Conservation (phyloP, 1,139 yeast genomes). For the Saccharomyces uvarum region DNA sequence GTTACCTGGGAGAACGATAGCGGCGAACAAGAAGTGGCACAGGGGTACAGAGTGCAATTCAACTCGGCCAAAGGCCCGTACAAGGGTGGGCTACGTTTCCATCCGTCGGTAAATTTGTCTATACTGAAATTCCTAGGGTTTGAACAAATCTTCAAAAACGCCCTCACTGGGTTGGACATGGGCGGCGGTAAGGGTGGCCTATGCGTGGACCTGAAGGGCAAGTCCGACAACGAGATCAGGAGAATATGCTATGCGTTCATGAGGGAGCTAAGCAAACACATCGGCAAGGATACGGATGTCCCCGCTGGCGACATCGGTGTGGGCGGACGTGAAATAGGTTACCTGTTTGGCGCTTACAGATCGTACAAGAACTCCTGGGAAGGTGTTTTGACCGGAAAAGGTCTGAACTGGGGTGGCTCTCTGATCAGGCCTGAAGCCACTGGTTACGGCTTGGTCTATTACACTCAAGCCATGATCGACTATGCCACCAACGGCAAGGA, state of each 20-base stretch:
- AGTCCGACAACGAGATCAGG: constrained; percentile 86
- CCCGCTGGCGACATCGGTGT: constrained; percentile 97
- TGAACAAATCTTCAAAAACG: constrained; percentile 97
- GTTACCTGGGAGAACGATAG: constrained; percentile 96
- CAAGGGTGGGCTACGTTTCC: constrained; percentile 98
- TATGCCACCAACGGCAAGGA: constrained; percentile 84
- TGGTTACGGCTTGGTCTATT: constrained; percentile 94
- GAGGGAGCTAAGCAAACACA: constrained; percentile 91
- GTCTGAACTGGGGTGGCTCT: constrained; percentile 97
- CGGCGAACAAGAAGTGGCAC: constrained; percentile 85
- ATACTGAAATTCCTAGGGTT: constrained; percentile 92
- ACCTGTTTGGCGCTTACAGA: constrained; percentile 94
- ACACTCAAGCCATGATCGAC: constrained; percentile 95
- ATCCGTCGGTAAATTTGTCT: constrained; percentile 90
- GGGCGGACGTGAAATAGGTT: constrained; percentile 89
- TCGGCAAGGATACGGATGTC: constrained; percentile 94
- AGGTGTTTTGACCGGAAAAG: constrained; percentile 97
- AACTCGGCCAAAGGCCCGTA: constrained; percentile 97
- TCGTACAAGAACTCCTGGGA: constrained; percentile 85
- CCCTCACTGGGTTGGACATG: constrained; percentile 91
- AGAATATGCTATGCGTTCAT: constrained; percentile 92
- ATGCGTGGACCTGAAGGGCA: constrained; percentile 94
- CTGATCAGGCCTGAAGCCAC: constrained; percentile 98
- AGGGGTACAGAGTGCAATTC: constrained; percentile 97
- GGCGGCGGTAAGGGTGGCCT: constrained; percentile 99